Evolutionary conservation across 75 land plant genomes (phyloP).

Genomic region (Selaginella tamariscina): DNA sequence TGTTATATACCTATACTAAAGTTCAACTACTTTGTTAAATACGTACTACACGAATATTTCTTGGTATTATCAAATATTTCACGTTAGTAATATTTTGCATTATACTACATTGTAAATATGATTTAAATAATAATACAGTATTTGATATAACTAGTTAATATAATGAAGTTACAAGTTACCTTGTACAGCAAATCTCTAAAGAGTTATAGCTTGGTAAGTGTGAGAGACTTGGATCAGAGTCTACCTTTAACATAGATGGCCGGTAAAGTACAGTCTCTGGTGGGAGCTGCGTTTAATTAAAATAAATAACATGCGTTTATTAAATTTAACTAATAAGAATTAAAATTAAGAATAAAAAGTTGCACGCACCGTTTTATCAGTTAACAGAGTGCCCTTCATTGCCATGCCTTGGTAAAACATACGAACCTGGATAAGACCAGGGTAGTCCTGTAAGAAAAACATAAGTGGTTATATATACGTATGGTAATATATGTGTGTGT

Average conservation of each 20-base stretch:
- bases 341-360: background rate
- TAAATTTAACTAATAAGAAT: background rate
- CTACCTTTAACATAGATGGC: conserved; percentile 24
- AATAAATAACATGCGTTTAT: background rate
- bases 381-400: conserved; percentile 25
- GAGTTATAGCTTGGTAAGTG: conserved; percentile 8
- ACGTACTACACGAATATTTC: background rate
- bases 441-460: conserved; percentile 21
- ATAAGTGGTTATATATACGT: too few relatives aligned
- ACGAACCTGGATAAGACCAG: conserved; percentile 23
- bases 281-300: conserved; percentile 16
- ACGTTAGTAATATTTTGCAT: background rate
- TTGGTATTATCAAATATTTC: background rate
- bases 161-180: conserved; percentile 7
- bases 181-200: conserved; percentile 28
- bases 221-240: conserved; percentile 5
- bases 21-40: background rate
- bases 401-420: conserved; percentile 26
- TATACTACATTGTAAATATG: background rate
- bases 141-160: background rate
- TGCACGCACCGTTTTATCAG: conserved; percentile 17
- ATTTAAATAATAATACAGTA: background rate
- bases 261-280: conserved; percentile 17
- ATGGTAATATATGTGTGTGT: too few relatives aligned
- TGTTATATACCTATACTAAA: background rate